Percentiles rank a stretch among this genome's conserved stretches.
Evolutionary conservation across 192 early-diverging fungal genomes (phyloP).

Genomic region (Backusella australiensis): DNA sequence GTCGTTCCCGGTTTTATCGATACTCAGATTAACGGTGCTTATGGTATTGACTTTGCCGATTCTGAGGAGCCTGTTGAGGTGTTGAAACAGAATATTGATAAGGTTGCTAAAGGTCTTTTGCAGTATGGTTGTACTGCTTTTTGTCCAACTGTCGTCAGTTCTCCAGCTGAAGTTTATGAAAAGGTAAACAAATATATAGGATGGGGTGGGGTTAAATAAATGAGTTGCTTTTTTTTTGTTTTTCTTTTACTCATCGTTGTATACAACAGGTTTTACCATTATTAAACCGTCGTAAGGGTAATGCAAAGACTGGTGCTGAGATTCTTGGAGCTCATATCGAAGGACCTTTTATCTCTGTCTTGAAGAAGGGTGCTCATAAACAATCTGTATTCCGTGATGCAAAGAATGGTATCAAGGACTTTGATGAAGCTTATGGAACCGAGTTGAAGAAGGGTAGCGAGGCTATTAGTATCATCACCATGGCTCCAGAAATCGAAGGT

Average conservation of each 20-base stretch:
- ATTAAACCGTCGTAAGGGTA: conserved; percentile 65
- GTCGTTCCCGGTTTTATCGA: conserved; percentile 80
- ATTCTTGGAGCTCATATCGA: conserved; percentile 71
- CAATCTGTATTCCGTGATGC: conserved; percentile 44
- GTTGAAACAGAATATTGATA: conserved; percentile 60
- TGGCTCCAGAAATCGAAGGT: conserved; percentile 79
- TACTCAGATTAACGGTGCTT: conserved; percentile 81
- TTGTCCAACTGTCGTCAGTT: conserved; percentile 80
- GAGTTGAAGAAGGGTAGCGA: conserved; percentile 36
- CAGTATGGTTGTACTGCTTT: conserved; percentile 80
- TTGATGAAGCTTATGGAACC: conserved; percentile 73
- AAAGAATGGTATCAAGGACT: conserved; percentile 59
- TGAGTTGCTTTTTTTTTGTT: neutral
- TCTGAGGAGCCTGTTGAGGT: conserved; percentile 50
- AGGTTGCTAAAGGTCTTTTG: conserved; percentile 72
- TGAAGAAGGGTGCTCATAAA: conserved; percentile 79
- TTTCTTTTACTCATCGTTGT: neutral
- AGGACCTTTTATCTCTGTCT: conserved; percentile 58
- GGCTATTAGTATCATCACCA: conserved; percentile 67
- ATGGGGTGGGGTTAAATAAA: neutral
- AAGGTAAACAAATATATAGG: conserved; percentile 42
- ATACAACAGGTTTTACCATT: conserved; percentile 52
- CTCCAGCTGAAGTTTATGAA: conserved; percentile 67
- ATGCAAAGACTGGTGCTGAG: conserved; percentile 59
- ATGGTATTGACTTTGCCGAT: conserved; percentile 75